Evolutionary conservation across 2,329 filamentous ascomycete genomes (phyloP).

Genomic region (Hortaea werneckii): DNA sequence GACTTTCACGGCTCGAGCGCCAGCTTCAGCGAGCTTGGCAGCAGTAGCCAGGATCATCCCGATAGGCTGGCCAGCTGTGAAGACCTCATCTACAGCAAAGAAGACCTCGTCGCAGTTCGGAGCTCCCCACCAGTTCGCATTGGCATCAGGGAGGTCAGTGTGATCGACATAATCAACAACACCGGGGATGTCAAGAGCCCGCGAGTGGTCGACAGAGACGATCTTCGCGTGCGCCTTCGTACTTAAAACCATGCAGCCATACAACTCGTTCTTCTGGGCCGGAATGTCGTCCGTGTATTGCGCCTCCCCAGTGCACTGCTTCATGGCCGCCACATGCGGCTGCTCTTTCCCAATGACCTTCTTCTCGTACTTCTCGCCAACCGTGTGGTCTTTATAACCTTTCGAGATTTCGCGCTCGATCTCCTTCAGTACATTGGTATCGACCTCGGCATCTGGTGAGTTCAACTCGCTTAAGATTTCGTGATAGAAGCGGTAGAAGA

Average conservation of each 20-base stretch:
- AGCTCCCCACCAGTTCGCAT: conserved; percentile 86
- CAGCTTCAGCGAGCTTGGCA: conserved; percentile 66
- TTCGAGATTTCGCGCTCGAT: conserved; percentile 75
- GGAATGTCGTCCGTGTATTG: conserved; percentile 97
- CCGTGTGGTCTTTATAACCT: conserved; percentile 67
- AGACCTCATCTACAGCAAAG: conserved; percentile 84
- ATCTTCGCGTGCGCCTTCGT: conserved; percentile 83
- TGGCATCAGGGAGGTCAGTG: conserved; percentile 63
- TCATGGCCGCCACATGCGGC: conserved; percentile 80
- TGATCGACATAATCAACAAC: conserved; percentile 79
- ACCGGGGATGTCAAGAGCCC: conserved; percentile 73
- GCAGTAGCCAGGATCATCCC: conserved; percentile 77
- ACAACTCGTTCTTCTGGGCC: conserved; percentile 73
- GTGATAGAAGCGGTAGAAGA: conserved; percentile 97
- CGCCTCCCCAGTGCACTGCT: conserved; percentile 87
- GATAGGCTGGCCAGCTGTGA: conserved; percentile 84
- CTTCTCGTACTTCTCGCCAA: conserved; percentile 67
- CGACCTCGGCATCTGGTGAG: conserved; percentile 42
- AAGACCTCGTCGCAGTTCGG: conserved; percentile 78
- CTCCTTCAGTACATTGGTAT: conserved; percentile 68
- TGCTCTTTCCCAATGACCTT: conserved; percentile 77
- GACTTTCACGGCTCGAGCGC: conserved; percentile 71
- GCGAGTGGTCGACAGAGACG: conserved; percentile 60
- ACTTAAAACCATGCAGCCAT: conserved; percentile 78
- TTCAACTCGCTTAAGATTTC: conserved; percentile 60